These are phyloP conservation scores for Viola odorata DNA, from an alignment of 345 rosid species.

Conservation along the genomic window DNA sequence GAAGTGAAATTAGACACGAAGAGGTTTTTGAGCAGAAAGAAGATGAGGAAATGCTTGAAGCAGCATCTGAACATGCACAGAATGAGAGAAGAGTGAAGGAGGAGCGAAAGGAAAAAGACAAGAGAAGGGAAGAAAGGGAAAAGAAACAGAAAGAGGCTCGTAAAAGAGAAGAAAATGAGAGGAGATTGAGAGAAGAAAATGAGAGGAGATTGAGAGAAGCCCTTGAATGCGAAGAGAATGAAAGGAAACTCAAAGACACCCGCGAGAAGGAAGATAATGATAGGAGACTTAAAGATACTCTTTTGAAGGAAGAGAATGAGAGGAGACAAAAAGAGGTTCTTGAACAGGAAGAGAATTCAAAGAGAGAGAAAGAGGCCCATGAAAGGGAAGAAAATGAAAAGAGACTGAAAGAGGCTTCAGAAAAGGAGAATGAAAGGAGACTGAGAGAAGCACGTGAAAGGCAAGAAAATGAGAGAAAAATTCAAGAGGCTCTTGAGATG, in stretches of 20 bases:
- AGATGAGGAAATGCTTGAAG: slow-evolving; percentile 8
- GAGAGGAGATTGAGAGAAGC: slow-evolving; percentile 41
- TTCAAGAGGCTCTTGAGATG: neutral
- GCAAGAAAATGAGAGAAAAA: neutral
- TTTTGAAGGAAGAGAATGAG: slow-evolving; percentile 32
- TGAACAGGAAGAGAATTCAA: slow-evolving; percentile 8
- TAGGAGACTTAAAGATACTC: slow-evolving; percentile 25
- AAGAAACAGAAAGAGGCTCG: slow-evolving; percentile 25
- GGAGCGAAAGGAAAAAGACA: slow-evolving; percentile 30
- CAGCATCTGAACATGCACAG: slow-evolving; percentile 4
- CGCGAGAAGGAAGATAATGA: slow-evolving; percentile 32
- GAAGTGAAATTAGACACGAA: slow-evolving; percentile 1
- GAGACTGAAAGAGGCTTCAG: neutral
- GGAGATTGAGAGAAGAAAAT: slow-evolving; percentile 29
- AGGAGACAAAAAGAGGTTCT: slow-evolving; percentile 31
- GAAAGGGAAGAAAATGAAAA: neutral
- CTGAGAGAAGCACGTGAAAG: neutral
- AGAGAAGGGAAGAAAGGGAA: slow-evolving; percentile 32
- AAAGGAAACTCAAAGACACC: slow-evolving; percentile 29
- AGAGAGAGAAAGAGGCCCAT: neutral
- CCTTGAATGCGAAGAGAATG: slow-evolving; percentile 29
- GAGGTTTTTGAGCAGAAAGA: slow-evolving; percentile 5
- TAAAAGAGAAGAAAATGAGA: slow-evolving; percentile 29
- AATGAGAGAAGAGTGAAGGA: slow-evolving; percentile 19
- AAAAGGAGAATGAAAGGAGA: neutral